phyloP scores from a whole-genome alignment of 148 eudicot species.

The Amaranthus hypochondriacus region DNA sequence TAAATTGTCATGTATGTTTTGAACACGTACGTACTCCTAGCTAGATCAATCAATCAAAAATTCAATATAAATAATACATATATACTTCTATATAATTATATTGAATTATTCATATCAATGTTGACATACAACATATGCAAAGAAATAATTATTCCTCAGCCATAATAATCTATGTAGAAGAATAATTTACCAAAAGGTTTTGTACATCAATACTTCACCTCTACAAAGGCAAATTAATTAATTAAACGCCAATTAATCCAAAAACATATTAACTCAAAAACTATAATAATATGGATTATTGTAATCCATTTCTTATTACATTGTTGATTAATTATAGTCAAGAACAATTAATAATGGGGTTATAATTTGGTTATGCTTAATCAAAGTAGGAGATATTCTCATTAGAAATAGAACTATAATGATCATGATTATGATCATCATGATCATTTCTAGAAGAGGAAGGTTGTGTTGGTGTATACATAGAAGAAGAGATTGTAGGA shows the following conservation, averaged over 20 bases:
- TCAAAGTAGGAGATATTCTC: slow-evolving; percentile 52
- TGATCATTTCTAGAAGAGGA: slow-evolving; percentile 25
- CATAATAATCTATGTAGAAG: slow-evolving; percentile 3
- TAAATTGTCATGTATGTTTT: too few relatives aligned
- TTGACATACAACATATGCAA: slow-evolving; percentile 1
- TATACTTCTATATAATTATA: not conserved
- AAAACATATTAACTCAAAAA: not conserved
- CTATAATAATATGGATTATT: not conserved
- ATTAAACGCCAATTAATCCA: slow-evolving; percentile 3
- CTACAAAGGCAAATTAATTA: not conserved
- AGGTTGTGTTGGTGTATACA: slow-evolving; percentile 39
- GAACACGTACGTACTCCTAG: too few relatives aligned
- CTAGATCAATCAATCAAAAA: too few relatives aligned
- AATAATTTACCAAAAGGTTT: not conserved
- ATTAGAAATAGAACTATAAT: slow-evolving; percentile 41
- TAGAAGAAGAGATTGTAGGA: slow-evolving; percentile 36
- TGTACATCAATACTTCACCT: slow-evolving; percentile 8
- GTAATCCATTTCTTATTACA: slow-evolving; percentile 28
- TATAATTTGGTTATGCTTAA: slow-evolving; percentile 17
- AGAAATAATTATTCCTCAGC: slow-evolving; percentile 1
- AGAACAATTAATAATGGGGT: slow-evolving; percentile 5
- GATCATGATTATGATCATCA: slow-evolving; percentile 18
- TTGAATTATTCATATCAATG: not conserved
- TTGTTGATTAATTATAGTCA: slow-evolving; percentile 2
- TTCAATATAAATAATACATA: too few relatives aligned